phyloP scores from a whole-genome alignment of 2,329 filamentous ascomycete species.

The Alternaria ethzedia region DNA sequence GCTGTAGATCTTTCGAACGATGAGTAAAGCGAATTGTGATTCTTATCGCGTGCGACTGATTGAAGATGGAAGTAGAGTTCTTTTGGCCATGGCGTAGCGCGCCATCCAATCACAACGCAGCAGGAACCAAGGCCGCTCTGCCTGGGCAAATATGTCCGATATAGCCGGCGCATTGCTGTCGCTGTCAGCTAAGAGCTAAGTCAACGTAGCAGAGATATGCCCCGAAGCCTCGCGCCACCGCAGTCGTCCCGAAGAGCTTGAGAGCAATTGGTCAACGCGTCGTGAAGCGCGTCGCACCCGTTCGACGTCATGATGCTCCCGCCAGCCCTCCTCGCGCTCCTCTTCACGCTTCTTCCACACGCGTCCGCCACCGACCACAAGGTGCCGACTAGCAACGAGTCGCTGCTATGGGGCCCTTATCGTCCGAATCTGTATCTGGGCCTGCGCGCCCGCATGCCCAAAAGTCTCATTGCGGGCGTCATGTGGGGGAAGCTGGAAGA shows the following conservation, averaged over 20 bases:
- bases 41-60: slow-evolving; percentile 14
- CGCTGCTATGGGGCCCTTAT: slow-evolving; percentile 94
- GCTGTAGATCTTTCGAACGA: slow-evolving; percentile 4
- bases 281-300: slow-evolving; percentile 11
- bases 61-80: neutral
- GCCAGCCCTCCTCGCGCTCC: slow-evolving; percentile 22
- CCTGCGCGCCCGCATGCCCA: slow-evolving; percentile 77
- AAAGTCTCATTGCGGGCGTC: slow-evolving; percentile 79
- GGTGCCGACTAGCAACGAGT: slow-evolving; percentile 66
- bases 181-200: slow-evolving; percentile 1
- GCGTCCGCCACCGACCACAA: slow-evolving; percentile 17
- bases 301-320: slow-evolving; percentile 25
- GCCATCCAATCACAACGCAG: slow-evolving; percentile 4
- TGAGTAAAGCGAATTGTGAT: slow-evolving; percentile 22
- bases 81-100: slow-evolving; percentile 4
- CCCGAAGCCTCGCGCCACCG: neutral
- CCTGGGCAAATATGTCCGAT: slow-evolving; percentile 3
- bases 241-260: slow-evolving; percentile 11
- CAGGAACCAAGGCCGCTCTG: slow-evolving; percentile 3
- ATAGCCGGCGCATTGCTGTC: slow-evolving; percentile 10
- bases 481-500: slow-evolving; percentile 88
- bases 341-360: slow-evolving; percentile 21
- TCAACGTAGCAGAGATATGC: slow-evolving; percentile 11
- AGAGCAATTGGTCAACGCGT: slow-evolving; percentile 5
- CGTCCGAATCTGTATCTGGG: slow-evolving; percentile 93